phyloP scores from a whole-genome alignment of 1,139 yeast genomes.

The Pichia sp. region DNA sequence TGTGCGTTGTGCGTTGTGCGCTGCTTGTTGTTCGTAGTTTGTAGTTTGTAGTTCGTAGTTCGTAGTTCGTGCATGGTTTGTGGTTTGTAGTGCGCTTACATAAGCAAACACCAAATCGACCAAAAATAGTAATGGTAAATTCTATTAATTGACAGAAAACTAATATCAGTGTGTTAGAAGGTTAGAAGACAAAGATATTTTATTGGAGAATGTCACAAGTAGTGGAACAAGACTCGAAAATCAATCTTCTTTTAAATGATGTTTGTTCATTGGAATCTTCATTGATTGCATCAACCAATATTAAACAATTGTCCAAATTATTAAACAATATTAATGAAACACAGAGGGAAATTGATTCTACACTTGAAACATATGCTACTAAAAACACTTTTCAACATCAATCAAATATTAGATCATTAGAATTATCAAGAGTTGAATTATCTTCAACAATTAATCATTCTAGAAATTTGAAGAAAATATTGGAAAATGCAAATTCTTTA shows the following conservation, averaged over 20 bases:
- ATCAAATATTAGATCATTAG: slow-evolving; percentile 25
- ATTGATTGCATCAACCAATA: slow-evolving; percentile 17
- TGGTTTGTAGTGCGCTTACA: too few relatives aligned
- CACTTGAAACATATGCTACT: slow-evolving; percentile 16
- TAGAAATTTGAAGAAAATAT: slow-evolving; percentile 41
- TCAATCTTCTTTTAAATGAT: not conserved
- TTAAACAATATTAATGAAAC: slow-evolving; percentile 20
- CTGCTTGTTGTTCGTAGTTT: too few relatives aligned
- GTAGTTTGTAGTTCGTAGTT: too few relatives aligned
- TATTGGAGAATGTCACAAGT: too few relatives aligned
- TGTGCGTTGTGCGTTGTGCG: too few relatives aligned
- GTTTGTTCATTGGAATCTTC: slow-evolving; percentile 1
- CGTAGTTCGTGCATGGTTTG: too few relatives aligned
- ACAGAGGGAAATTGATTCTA: slow-evolving; percentile 22
- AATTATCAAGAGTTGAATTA: slow-evolving; percentile 37
- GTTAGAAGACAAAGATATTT: too few relatives aligned
- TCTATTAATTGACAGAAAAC: too few relatives aligned
- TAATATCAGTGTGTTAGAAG: too few relatives aligned
- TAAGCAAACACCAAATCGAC: too few relatives aligned
- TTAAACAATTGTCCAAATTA: slow-evolving; percentile 20
- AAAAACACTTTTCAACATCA: slow-evolving; percentile 20
- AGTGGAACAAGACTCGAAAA: not conserved
- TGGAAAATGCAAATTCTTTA: slow-evolving; percentile 56
- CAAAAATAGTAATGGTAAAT: too few relatives aligned
- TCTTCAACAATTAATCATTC: slow-evolving; percentile 37